Evolutionary conservation across 2,329 filamentous ascomycete species (phyloP).

Genomic region (Cladorrhinum sp.): DNA sequence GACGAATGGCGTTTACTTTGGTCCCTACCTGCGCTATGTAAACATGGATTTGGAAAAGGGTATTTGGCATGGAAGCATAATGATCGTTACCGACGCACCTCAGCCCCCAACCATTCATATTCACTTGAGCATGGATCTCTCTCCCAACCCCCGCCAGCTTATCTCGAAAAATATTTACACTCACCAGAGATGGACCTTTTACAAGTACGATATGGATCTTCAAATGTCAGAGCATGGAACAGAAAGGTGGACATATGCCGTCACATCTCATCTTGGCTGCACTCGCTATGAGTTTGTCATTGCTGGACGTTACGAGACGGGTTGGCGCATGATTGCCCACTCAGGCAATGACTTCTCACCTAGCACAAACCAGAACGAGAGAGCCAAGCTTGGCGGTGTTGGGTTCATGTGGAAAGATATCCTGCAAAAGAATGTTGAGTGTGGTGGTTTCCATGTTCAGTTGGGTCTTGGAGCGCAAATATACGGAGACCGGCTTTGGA

Average conservation of each 20-base stretch:
- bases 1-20: conserved; percentile 97
- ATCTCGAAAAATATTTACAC: conserved; percentile 78
- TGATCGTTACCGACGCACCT: conserved; percentile 85
- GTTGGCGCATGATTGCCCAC: conserved; percentile 94
- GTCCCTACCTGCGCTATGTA: conserved; percentile 89
- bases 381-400: conserved; percentile 79
- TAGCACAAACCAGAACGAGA: conserved; percentile 80
- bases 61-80: conserved; percentile 87
- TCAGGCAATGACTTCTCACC: conserved; percentile 95
- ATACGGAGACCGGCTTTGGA: conserved; percentile 93
- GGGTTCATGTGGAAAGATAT: conserved; percentile 99
- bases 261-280: conserved; percentile 93
- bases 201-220: conserved; percentile 87
- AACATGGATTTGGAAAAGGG: conserved; percentile 96
- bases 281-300: conserved; percentile 98
- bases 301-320: conserved; percentile 82
- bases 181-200: conserved; percentile 93
- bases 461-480: conserved; percentile 92
- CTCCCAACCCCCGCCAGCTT: conserved; percentile 86
- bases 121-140: conserved; percentile 84
- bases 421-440: conserved; percentile 93
- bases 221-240: conserved; percentile 81
- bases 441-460: conserved; percentile 92
- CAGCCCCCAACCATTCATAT: conserved; percentile 96
- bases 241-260: conserved; percentile 93